Conservation (phyloP, 352 stramenopile genomes). For the Pilasporangium apinafurcum region DNA sequence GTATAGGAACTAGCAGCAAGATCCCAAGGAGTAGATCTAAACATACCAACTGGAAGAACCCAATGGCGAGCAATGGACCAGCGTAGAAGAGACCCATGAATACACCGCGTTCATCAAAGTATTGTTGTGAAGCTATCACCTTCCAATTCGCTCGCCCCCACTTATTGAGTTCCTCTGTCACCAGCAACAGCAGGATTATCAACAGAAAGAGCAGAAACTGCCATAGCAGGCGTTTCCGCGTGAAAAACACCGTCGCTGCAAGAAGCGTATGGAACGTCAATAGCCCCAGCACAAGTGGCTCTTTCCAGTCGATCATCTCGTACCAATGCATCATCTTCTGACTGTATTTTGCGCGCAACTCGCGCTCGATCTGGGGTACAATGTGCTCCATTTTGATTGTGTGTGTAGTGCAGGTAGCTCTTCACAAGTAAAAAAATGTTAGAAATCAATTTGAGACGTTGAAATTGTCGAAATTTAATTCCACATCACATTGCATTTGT, state of each 20-base stretch:
- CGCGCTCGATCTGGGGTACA: constrained; percentile 53
- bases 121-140: constrained; percentile 66
- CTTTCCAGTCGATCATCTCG: constrained; percentile 73
- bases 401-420: not conserved
- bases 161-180: constrained; percentile 60
- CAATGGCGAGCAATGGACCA: constrained; percentile 57
- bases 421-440: not conserved
- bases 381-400: constrained; percentile 45
- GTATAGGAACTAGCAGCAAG: not conserved
- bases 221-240: constrained; percentile 39
- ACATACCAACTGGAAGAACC: constrained; percentile 72
- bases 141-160: constrained; percentile 57
- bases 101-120: constrained; percentile 74
- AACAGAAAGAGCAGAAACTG: constrained; percentile 65
- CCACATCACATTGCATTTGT: too few relatives aligned
- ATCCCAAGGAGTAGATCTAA: not conserved
- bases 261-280: constrained; percentile 51
- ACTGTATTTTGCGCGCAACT: constrained; percentile 64
- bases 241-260: constrained; percentile 40
- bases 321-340: constrained; percentile 79
- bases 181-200: constrained; percentile 47
- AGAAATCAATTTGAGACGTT: not conserved
- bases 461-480: too few relatives aligned
- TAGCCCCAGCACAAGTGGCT: constrained; percentile 62
- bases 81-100: constrained; percentile 85